Conservation (phyloP, 2,329 filamentous ascomycete species). For the Diaporthe longicolla region DNA sequence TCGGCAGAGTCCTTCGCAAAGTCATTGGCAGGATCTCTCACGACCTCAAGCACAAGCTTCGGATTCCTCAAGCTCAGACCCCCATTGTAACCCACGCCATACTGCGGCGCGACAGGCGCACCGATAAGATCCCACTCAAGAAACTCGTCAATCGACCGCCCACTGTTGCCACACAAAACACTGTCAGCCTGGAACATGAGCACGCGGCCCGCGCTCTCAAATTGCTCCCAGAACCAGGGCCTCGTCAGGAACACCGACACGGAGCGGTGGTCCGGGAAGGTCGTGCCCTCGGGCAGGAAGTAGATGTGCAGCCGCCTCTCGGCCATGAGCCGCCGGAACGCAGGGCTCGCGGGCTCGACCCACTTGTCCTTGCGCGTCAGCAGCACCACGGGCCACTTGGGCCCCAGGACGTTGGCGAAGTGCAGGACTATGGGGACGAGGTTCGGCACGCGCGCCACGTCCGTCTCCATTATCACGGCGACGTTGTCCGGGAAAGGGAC, state of each 20-base stretch:
- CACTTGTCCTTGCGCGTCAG: slow-evolving; percentile 55
- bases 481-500: slow-evolving; percentile 40
- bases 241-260: slow-evolving; percentile 55
- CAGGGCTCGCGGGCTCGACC: slow-evolving; percentile 47
- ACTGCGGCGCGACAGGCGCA: slow-evolving; percentile 47
- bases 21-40: slow-evolving; percentile 38
- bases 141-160: slow-evolving; percentile 53
- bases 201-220: slow-evolving; percentile 52
- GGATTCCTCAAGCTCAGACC: slow-evolving; percentile 52
- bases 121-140: slow-evolving; percentile 54
- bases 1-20: slow-evolving; percentile 29
- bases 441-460: slow-evolving; percentile 60
- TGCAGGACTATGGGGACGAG: slow-evolving; percentile 52
- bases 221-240: slow-evolving; percentile 56
- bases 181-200: slow-evolving; percentile 58
- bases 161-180: slow-evolving; percentile 53
- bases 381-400: slow-evolving; percentile 60
- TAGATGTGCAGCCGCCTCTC: slow-evolving; percentile 54
- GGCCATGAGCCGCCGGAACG: slow-evolving; percentile 55
- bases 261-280: slow-evolving; percentile 52
- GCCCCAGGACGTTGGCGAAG: slow-evolving; percentile 54
- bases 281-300: slow-evolving; percentile 52
- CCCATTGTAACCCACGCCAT: slow-evolving; percentile 51
- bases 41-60: slow-evolving; percentile 44
- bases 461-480: slow-evolving; percentile 51